These are phyloP conservation scores for Salix brachista DNA, from an alignment of 345 rosid species.

Conservation along the genomic window DNA sequence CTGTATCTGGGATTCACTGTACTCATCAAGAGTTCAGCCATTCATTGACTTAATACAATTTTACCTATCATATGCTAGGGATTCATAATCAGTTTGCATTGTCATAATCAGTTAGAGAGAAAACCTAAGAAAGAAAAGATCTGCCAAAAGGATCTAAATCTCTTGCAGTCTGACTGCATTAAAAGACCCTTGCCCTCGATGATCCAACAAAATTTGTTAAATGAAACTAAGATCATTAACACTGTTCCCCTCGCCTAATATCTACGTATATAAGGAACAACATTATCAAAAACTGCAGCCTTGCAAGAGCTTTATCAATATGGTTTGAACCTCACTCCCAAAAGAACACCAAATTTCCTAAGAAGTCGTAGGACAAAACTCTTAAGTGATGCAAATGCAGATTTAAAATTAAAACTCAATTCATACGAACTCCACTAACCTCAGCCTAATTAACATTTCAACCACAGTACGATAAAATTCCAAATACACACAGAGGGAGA, in stretches of 20 bases:
- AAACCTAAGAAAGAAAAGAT: not conserved
- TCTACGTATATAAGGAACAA: not conserved
- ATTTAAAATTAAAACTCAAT: not conserved
- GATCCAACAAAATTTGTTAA: not conserved
- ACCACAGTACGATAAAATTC: not conserved
- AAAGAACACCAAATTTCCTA: not conserved
- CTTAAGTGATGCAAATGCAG: not conserved
- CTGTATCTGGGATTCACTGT: not conserved
- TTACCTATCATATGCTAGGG: not conserved
- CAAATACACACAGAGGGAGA: not conserved
- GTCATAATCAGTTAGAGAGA: not conserved
- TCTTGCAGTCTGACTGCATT: not conserved
- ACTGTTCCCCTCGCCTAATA: not conserved
- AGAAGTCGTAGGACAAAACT: not conserved
- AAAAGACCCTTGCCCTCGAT: not conserved
- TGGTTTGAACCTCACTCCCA: not conserved
- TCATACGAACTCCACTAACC: not conserved
- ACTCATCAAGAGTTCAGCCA: not conserved
- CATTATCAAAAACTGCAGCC: not conserved
- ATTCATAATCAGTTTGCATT: not conserved
- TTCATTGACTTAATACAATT: not conserved
- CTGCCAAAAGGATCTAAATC: slow-evolving; percentile 1
- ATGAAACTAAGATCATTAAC: not conserved
- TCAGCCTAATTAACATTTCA: not conserved
- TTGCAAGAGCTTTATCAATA: not conserved